phyloP scores from a whole-genome alignment of 345 rosid genomes.

The Rhodamnia rubescens region DNA sequence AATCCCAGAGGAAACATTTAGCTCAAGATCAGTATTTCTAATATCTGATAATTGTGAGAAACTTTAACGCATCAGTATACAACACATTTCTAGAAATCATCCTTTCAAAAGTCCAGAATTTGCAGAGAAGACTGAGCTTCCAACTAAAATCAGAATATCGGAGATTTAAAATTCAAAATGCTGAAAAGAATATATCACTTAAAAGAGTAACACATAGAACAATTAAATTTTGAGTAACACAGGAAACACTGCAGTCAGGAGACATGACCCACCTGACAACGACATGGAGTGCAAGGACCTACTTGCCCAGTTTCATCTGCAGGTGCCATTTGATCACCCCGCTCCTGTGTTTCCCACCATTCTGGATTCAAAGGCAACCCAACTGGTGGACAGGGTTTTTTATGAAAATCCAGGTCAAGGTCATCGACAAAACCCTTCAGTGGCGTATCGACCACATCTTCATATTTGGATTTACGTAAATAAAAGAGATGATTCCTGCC shows the following conservation, averaged over 20 bases:
- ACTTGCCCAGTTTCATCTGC: conserved; percentile 69
- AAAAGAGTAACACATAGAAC: background rate
- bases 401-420: conserved; percentile 16
- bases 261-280: conserved; percentile 71
- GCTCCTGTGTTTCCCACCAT: conserved; percentile 94
- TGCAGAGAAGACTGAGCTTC: background rate
- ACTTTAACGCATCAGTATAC: background rate
- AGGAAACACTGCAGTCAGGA: background rate
- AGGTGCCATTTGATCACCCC: conserved; percentile 49
- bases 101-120: background rate
- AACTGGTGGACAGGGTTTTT: conserved; percentile 18
- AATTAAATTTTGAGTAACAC: background rate
- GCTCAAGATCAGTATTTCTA: background rate
- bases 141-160: background rate
- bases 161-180: background rate
- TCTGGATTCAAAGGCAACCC: conserved; percentile 36
- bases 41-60: background rate
- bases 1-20: background rate
- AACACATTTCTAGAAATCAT: background rate
- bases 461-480: conserved; percentile 49
- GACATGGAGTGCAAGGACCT: conserved; percentile 85
- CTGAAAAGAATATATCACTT: background rate
- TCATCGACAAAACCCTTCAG: conserved; percentile 92
- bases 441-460: conserved; percentile 51
- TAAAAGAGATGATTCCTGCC: conserved; percentile 43